phyloP scores from a whole-genome alignment of 352 stramenopile species.

The Phytopythium litorale region DNA sequence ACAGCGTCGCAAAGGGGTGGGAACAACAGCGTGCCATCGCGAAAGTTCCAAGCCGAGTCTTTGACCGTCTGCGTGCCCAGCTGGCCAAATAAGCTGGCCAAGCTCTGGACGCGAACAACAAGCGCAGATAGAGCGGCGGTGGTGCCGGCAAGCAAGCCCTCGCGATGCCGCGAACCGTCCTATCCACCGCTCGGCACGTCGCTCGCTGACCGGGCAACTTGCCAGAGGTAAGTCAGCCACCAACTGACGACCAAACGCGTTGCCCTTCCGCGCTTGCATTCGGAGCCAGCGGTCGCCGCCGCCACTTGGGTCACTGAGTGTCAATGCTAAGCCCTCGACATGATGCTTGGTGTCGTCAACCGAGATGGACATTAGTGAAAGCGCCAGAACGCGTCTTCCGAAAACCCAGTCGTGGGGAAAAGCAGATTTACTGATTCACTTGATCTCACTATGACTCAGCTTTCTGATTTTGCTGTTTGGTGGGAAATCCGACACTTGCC shows the following conservation, averaged over 20 bases:
- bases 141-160: background rate
- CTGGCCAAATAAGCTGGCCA: background rate
- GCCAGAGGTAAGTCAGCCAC: too few relatives aligned
- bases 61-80: background rate
- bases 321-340: too few relatives aligned
- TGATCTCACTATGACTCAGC: background rate
- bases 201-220: background rate
- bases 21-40: background rate
- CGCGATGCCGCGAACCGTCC: background rate
- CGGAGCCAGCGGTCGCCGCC: too few relatives aligned
- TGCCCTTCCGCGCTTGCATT: too few relatives aligned
- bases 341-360: background rate
- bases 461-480: slow-evolving; percentile 1
- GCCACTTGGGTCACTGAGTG: too few relatives aligned
- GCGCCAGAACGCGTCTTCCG: background rate
- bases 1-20: background rate
- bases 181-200: background rate
- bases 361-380: background rate
- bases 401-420: background rate
- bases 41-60: background rate
- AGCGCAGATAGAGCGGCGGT: background rate
- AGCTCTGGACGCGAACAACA: too few relatives aligned
- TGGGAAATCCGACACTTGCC: background rate
- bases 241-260: too few relatives aligned
- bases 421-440: background rate